Conservation (phyloP, 345 rosid genomes). For the Ailanthus altissimus region DNA sequence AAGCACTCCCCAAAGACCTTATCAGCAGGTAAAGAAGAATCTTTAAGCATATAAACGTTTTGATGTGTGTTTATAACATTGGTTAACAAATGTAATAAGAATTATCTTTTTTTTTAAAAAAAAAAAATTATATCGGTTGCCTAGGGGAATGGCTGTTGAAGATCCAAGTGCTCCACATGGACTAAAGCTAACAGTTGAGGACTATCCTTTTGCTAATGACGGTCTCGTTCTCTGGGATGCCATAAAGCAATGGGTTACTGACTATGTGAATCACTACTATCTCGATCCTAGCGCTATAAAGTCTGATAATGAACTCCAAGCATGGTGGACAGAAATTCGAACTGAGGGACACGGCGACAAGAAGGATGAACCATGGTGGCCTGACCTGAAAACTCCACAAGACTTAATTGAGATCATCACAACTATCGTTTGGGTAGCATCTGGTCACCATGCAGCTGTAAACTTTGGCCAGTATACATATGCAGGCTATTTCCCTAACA, state of each 20-base stretch:
- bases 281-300: constrained; percentile 30
- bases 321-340: constrained; percentile 59
- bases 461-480: constrained; percentile 57
- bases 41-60: too few relatives aligned
- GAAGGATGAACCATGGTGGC: constrained; percentile 62
- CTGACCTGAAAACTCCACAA: constrained; percentile 31
- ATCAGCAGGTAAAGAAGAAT: constrained; percentile 42
- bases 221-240: constrained; percentile 57
- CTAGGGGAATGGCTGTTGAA: constrained; percentile 58
- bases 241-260: constrained; percentile 47
- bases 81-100: too few relatives aligned
- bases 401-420: constrained; percentile 44
- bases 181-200: constrained; percentile 51
- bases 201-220: constrained; percentile 65
- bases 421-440: constrained; percentile 46
- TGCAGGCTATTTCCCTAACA: constrained; percentile 54
- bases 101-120: too few relatives aligned
- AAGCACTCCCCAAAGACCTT: constrained; percentile 58
- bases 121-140: too few relatives aligned
- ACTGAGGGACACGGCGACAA: constrained; percentile 58
- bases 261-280: constrained; percentile 55
- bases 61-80: too few relatives aligned
- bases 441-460: constrained; percentile 57
- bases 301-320: constrained; percentile 53
- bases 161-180: constrained; percentile 57